These are phyloP conservation scores for Colletotrichum acutatum DNA, from an alignment of 2,329 filamentous ascomycete genomes.

Conservation along the genomic window DNA sequence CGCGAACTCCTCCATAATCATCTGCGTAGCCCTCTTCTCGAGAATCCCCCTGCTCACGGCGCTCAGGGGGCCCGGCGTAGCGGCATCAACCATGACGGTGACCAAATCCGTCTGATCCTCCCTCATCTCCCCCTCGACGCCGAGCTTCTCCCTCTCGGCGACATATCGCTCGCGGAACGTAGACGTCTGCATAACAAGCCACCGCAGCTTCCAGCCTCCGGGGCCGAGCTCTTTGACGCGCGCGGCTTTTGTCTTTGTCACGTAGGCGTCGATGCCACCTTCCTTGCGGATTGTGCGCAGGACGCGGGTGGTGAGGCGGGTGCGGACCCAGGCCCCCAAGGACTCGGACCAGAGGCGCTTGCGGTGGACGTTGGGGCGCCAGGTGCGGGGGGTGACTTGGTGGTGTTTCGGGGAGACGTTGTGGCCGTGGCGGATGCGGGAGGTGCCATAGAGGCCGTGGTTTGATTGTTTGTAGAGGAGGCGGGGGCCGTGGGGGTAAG, in stretches of 20 bases:
- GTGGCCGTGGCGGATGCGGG: constrained; percentile 83
- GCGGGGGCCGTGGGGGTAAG: constrained; percentile 79
- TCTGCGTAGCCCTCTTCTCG: constrained; percentile 51
- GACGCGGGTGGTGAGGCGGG: constrained; percentile 76
- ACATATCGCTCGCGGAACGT: constrained; percentile 72
- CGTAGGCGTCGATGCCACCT: constrained; percentile 91
- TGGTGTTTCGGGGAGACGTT: constrained; percentile 75
- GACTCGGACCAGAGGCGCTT: constrained; percentile 75
- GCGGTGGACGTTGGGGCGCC: constrained; percentile 79
- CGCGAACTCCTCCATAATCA: constrained; percentile 57
- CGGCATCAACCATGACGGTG: constrained; percentile 53
- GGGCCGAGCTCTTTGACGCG: constrained; percentile 89
- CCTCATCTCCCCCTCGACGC: constrained; percentile 60
- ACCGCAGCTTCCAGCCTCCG: constrained; percentile 89
- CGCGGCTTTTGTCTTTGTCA: constrained; percentile 81
- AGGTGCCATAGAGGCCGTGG: constrained; percentile 75
- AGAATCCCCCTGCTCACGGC: constrained; percentile 41
- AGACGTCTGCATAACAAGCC: constrained; percentile 85
- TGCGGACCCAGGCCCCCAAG: constrained; percentile 71
- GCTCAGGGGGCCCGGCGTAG: constrained; percentile 53
- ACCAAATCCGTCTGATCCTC: constrained; percentile 51
- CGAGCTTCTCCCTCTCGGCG: constrained; percentile 71
- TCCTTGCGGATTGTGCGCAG: constrained; percentile 82
- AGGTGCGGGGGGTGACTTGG: constrained; percentile 77
- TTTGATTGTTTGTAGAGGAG: constrained; percentile 84